A percentile compares a stretch with the other conserved stretches of the same genome.
These are phyloP conservation scores for Teunomyces lycoperdinae DNA, from an alignment of 805 yeast genomes.

Conservation along the genomic window DNA sequence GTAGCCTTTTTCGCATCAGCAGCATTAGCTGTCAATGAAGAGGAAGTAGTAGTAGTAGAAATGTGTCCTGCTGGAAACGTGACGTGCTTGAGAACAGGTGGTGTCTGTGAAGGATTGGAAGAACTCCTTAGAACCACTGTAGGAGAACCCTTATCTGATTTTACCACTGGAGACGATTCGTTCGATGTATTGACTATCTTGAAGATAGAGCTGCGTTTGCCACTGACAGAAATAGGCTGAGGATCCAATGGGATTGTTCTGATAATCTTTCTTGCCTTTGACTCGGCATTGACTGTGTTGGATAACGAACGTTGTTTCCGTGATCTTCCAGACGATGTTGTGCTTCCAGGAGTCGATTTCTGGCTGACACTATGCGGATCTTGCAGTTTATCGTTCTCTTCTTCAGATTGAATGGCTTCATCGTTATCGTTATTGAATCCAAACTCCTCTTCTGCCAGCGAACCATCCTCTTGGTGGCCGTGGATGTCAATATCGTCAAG, in stretches of 20 bases:
- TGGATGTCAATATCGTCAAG: conserved; percentile 17
- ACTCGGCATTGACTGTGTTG: conserved; percentile 59
- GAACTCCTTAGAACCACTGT: neutral
- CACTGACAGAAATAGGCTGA: conserved; percentile 56
- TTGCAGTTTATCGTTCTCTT: conserved; percentile 6
- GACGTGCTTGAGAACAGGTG: neutral
- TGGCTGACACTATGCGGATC: conserved; percentile 15
- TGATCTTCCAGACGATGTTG: conserved; percentile 28
- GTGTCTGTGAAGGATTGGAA: neutral
- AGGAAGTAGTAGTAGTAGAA: too few species aligned
- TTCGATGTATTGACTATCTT: conserved; percentile 33
- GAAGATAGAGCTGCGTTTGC: conserved; percentile 36
- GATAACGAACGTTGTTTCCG: conserved; percentile 51
- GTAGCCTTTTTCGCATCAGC: neutral
- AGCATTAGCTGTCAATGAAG: too few species aligned
- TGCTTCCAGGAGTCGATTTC: conserved; percentile 39
- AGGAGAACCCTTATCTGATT: conserved; percentile 9
- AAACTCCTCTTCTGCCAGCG: conserved; percentile 16
- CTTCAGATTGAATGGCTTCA: conserved; percentile 17
- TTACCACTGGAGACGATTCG: conserved; percentile 29
- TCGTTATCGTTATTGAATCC: conserved; percentile 17
- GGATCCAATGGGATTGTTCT: conserved; percentile 82
- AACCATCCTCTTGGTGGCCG: conserved; percentile 17
- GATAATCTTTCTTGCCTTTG: conserved; percentile 70
- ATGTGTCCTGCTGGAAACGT: neutral